These are phyloP conservation scores for Echinosophora koreensis DNA, from an alignment of 306 rosid species.

Conservation along the genomic window DNA sequence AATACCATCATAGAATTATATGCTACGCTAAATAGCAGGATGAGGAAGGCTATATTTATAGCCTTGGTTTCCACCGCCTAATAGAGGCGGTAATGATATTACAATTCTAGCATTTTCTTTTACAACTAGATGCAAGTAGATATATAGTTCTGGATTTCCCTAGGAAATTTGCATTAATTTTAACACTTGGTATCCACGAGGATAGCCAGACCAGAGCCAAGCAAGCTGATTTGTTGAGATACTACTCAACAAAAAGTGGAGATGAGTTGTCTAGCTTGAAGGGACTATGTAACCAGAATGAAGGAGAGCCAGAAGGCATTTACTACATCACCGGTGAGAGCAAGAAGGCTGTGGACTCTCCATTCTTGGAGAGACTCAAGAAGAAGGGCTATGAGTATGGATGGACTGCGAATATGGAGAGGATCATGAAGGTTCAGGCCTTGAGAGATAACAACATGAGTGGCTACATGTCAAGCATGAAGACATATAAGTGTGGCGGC, in stretches of 20 bases:
- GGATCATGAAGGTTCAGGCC: constrained; percentile 76
- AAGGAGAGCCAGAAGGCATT: constrained; percentile 72
- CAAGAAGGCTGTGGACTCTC: constrained; percentile 71
- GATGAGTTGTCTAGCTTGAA: constrained; percentile 71
- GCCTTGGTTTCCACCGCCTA: too few relatives aligned
- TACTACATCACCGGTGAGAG: constrained; percentile 72
- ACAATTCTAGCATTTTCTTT: too few relatives aligned
- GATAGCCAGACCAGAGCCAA: constrained; percentile 70
- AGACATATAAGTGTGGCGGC: too few relatives aligned
- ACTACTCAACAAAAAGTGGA: constrained; percentile 69
- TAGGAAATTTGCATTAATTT: too few relatives aligned
- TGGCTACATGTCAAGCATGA: constrained; percentile 68
- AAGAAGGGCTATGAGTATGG: constrained; percentile 73
- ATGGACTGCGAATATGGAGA: constrained; percentile 74
- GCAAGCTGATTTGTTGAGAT: constrained; percentile 67
- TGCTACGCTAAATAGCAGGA: too few relatives aligned
- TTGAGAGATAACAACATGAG: constrained; percentile 66
- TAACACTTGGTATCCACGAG: constrained; percentile 67
- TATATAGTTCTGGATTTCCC: too few relatives aligned
- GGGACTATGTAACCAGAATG: constrained; percentile 70
- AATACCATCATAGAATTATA: too few relatives aligned
- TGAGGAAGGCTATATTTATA: too few relatives aligned
- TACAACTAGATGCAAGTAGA: too few relatives aligned
- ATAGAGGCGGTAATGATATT: too few relatives aligned
- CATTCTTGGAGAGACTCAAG: constrained; percentile 68